Base-by-base conservation (phyloP, 495 filamentous ascomycete species). In the Lophiostoma macrostomum region DNA sequence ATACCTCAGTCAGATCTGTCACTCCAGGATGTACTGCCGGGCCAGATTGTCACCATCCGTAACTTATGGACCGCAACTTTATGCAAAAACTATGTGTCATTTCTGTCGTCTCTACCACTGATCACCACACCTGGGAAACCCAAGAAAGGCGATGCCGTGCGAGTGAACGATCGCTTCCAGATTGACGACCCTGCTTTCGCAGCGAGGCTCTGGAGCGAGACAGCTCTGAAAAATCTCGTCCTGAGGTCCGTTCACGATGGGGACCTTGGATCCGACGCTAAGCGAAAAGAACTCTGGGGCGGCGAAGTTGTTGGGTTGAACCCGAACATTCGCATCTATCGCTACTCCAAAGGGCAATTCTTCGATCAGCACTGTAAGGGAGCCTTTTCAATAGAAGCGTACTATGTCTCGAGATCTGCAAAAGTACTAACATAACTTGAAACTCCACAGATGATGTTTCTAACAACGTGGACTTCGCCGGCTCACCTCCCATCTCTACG, bases 111-210 rank as follows among this genome's bases (percentile, higher is more conserved):
- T 0, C 70, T 96, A 16, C 83, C 88, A 0, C 72, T 96, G 28
- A 76, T 75, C 13, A 95, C 90, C 0, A 96, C 91, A 0, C 89
- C 89, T 0, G 86, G 83, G 0, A 83, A 83, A 40, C 90, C 91
- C 5, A 94, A 90, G 72, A 83, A 81, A 57, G 91, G 88, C 36
- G 83, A 94, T 34, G 91, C 91, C 0, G 69, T 91, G 23, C 76
- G 91, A 16, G 87, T 96, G 34, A 97, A 97, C 66, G 91, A 96
- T 65, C 83, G 91, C 24, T 93, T 87, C 67, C 88, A 96, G 72
- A 74, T 93, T 32, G 74, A 88, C 28, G 91, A 97, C 71, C 66
- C 75, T 23, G 64, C 43, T 7, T 95, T 96, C 64, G 86, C 91
- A 3, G 76, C 86, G 63, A 73, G 75, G 48, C 64, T 96, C 22